Evolutionary conservation across 2,329 filamentous ascomycete genomes (phyloP).

Genomic region (Colletotrichum gloeosporioides): DNA sequence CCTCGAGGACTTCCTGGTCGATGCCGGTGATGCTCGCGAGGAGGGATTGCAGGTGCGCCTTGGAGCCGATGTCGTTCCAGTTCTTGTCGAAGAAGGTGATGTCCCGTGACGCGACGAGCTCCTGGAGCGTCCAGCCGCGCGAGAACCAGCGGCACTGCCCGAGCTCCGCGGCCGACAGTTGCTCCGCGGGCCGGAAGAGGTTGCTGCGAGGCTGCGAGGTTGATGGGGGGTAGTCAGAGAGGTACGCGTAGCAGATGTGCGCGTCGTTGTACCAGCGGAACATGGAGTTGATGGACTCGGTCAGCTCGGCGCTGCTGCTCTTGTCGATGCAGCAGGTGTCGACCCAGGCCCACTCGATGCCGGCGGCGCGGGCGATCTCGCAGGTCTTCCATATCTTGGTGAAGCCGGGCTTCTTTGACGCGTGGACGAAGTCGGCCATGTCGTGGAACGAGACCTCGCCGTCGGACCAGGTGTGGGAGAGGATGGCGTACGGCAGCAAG

Average conservation of each 20-base stretch:
- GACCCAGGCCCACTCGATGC: background rate
- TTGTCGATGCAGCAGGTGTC: background rate
- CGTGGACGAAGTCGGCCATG: background rate
- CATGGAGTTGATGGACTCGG: conserved; percentile 31
- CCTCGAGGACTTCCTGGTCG: background rate
- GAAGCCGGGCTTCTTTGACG: background rate
- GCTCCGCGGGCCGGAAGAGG: background rate
- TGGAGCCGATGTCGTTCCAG: background rate
- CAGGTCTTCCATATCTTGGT: background rate
- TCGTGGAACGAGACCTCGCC: conserved; percentile 30
- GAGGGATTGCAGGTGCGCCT: rapidly evolving
- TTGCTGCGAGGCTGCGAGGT: background rate
- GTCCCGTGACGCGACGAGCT: background rate
- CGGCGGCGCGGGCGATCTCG: background rate
- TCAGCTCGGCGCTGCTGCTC: background rate
- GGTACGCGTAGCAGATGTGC: background rate
- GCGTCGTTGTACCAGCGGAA: conserved; percentile 37
- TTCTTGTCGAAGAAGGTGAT: background rate
- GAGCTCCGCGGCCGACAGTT: background rate
- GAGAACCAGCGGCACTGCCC: background rate
- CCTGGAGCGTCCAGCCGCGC: background rate
- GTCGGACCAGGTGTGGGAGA: conserved; percentile 29
- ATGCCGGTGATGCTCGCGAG: background rate
- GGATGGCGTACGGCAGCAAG: background rate
- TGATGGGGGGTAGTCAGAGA: background rate